Evolutionary conservation across 1,284 basidiomycete species (phyloP).

Genomic region (Sanghuangporus baumii): DNA sequence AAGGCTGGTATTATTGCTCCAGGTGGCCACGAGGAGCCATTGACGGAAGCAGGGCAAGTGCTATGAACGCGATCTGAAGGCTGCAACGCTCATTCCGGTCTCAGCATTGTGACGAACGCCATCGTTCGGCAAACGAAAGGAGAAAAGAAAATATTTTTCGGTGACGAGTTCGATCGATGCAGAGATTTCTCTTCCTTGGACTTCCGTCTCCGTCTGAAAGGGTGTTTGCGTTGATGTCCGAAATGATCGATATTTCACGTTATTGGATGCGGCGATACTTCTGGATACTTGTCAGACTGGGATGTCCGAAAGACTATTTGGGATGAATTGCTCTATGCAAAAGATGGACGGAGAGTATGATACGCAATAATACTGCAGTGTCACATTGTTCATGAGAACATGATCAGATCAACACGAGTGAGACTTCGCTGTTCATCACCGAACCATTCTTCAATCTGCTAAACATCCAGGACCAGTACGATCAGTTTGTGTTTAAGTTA

Average conservation of each 20-base stretch:
- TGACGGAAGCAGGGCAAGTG: background rate
- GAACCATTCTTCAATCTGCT: slow-evolving; percentile 93
- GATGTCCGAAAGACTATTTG: slow-evolving; percentile 88
- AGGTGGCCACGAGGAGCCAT: slow-evolving; percentile 10
- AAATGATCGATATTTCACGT: slow-evolving; percentile 14
- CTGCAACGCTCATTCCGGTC: background rate
- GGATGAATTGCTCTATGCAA: slow-evolving; percentile 76
- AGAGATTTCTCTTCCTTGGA: slow-evolving; percentile 73
- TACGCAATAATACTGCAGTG: slow-evolving; percentile 9
- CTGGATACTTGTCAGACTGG: slow-evolving; percentile 87
- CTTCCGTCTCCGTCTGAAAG: slow-evolving; percentile 81
- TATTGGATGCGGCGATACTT: slow-evolving; percentile 67
- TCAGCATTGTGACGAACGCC: slow-evolving; percentile 74
- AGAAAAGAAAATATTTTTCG: slow-evolving; percentile 75
- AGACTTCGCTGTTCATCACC: slow-evolving; percentile 77
- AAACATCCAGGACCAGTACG: slow-evolving; percentile 86
- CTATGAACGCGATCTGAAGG: background rate
- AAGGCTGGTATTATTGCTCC: slow-evolving; percentile 55
- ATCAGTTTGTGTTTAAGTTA: slow-evolving; percentile 94
- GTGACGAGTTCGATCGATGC: slow-evolving; percentile 76
- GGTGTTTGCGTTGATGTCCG: slow-evolving; percentile 38
- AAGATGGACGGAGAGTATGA: slow-evolving; percentile 60
- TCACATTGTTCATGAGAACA: background rate
- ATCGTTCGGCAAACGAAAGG: slow-evolving; percentile 69
- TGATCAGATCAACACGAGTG: slow-evolving; percentile 62